phyloP scores from a whole-genome alignment of 345 rosid genomes.

The Punica granatum region DNA sequence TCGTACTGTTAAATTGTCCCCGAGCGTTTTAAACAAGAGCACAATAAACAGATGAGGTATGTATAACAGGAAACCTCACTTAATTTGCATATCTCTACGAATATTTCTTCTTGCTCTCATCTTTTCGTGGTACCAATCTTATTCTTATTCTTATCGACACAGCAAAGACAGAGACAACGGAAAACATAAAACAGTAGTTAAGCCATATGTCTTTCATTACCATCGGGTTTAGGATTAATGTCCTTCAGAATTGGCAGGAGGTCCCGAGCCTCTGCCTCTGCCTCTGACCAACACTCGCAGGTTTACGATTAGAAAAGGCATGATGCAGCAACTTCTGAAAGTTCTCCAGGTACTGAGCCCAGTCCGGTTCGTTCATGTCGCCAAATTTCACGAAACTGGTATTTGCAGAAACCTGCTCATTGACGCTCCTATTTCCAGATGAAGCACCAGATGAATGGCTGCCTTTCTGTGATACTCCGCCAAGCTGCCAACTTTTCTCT shows the following conservation, averaged over 20 bases:
- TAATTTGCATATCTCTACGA: background rate
- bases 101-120: background rate
- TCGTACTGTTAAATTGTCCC: background rate
- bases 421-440: slow-evolving; percentile 29
- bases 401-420: slow-evolving; percentile 29
- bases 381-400: slow-evolving; percentile 26
- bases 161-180: slow-evolving; percentile 3
- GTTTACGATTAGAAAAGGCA: slow-evolving; percentile 27
- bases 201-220: background rate
- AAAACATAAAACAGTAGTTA: background rate
- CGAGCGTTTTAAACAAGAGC: background rate
- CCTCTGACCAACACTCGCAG: slow-evolving; percentile 26
- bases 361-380: slow-evolving; percentile 37
- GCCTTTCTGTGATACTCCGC: slow-evolving; percentile 20
- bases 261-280: slow-evolving; percentile 61
- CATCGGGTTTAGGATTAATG: too few species aligned
- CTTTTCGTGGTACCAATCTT: background rate
- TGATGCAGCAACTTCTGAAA: slow-evolving; percentile 38
- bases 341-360: slow-evolving; percentile 39
- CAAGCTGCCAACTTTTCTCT: slow-evolving; percentile 27
- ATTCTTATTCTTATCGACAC: slow-evolving; percentile 1
- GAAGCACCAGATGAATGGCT: slow-evolving; percentile 39
- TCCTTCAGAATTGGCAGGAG: slow-evolving; percentile 47
- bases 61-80: background rate
- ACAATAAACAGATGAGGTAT: background rate